These are phyloP conservation scores for Boletales sp. DNA, from an alignment of 768 basidiomycete genomes.

Conservation along the genomic window DNA sequence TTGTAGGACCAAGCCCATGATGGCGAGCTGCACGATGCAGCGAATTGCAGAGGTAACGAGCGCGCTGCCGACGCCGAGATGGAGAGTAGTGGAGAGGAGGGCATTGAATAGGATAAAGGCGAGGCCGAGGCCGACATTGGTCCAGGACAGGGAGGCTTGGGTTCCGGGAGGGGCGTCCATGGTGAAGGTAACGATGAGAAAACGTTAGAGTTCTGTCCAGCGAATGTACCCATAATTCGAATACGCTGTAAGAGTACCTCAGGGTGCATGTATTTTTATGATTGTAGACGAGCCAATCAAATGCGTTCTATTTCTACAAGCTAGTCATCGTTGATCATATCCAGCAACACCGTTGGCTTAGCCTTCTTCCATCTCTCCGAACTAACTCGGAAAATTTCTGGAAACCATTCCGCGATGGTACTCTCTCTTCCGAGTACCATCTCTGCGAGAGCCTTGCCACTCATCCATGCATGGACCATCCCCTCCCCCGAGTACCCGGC, in stretches of 20 bases:
- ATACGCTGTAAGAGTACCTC: too few relatives aligned
- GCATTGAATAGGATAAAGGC: conserved; percentile 75
- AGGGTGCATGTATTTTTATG: too few relatives aligned
- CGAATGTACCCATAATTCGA: too few relatives aligned
- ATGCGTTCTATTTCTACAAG: too few relatives aligned
- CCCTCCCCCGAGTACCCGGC: conserved; percentile 73
- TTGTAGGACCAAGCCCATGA: conserved; percentile 68
- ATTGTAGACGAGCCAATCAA: too few relatives aligned
- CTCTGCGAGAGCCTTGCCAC: conserved; percentile 54
- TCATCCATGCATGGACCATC: conserved; percentile 69
- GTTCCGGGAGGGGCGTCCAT: conserved; percentile 31
- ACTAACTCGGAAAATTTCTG: conserved; percentile 45
- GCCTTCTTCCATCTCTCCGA: conserved; percentile 52
- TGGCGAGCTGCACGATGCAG: conserved; percentile 73
- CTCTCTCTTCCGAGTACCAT: conserved; percentile 50
- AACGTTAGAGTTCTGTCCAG: not conserved
- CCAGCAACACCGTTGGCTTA: conserved; percentile 42
- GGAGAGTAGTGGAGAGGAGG: conserved; percentile 56
- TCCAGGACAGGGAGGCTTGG: conserved; percentile 49
- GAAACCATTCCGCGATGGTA: conserved; percentile 43
- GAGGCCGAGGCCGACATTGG: conserved; percentile 74
- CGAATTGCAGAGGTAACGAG: conserved; percentile 67
- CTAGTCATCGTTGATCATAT: conserved; percentile 1
- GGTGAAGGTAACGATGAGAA: not conserved
- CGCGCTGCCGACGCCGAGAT: conserved; percentile 65